phyloP scores from a whole-genome alignment of 257 asterid genomes.

The Nicotiana obtusifolia region DNA sequence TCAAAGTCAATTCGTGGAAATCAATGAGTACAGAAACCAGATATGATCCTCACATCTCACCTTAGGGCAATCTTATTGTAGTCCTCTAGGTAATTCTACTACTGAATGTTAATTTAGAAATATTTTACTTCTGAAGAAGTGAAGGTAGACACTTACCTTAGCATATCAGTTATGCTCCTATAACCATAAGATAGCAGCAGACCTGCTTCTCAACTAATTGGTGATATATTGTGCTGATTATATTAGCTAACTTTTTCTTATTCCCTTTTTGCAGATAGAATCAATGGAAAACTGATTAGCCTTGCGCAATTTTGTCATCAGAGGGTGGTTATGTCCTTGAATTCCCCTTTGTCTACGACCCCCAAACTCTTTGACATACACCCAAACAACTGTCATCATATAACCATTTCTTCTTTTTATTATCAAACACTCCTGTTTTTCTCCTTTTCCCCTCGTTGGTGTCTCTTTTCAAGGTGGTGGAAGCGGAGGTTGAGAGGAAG shows the following conservation, averaged over 20 bases:
- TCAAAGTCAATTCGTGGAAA: not conserved
- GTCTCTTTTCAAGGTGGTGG: not conserved
- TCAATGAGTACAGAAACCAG: not conserved
- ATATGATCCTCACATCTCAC: not conserved
- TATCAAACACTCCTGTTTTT: not conserved
- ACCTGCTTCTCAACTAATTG: not conserved
- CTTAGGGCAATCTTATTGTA: not conserved
- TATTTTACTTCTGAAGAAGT: not conserved
- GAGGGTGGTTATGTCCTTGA: not conserved
- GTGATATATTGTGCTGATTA: not conserved
- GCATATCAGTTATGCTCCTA: not conserved
- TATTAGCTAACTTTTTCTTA: not conserved
- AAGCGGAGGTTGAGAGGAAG: not conserved
- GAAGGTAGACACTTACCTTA: not conserved
- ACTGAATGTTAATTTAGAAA: not conserved
- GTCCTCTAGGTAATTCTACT: not conserved
- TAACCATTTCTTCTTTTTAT: not conserved
- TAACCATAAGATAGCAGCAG: not conserved
- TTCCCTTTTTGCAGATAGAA: not conserved
- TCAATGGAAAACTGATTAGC: not conserved
- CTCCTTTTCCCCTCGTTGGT: not conserved
- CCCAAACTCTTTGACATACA: not conserved
- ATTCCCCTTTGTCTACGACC: not conserved
- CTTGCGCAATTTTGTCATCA: not conserved
- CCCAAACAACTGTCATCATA: not conserved